phyloP scores from a whole-genome alignment of 148 eudicot genomes.

The Spergularia bocconei region DNA sequence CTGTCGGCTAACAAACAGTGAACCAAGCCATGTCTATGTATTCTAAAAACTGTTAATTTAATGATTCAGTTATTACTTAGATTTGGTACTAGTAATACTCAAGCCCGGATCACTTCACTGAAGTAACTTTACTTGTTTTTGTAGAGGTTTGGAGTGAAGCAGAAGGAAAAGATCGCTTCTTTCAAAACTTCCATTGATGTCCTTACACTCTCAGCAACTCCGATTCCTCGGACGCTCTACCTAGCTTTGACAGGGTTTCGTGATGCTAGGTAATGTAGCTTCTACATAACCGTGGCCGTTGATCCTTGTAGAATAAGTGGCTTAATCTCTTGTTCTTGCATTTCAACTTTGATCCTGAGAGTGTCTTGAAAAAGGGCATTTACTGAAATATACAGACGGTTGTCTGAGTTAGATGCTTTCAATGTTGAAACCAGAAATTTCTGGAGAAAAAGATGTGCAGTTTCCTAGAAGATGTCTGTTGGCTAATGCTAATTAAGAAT shows the following conservation, averaged over 20 bases:
- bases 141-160: constrained; percentile 98
- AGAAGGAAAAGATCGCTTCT: constrained; percentile 97
- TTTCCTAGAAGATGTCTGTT: background rate
- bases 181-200: constrained; percentile 95
- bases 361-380: background rate
- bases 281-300: background rate
- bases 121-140: constrained; percentile 24
- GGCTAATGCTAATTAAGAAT: background rate
- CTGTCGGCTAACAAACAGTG: background rate
- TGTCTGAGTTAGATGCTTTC: background rate
- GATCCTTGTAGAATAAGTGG: background rate
- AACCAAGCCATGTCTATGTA: background rate
- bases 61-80: background rate
- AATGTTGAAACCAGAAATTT: background rate
- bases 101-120: constrained; percentile 9
- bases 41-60: background rate
- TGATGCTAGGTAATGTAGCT: constrained; percentile 75
- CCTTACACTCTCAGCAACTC: constrained; percentile 96
- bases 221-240: constrained; percentile 96
- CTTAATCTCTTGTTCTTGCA: background rate
- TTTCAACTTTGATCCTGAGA: constrained; percentile 4
- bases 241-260: constrained; percentile 97
- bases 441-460: background rate
- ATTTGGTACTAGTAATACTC: background rate
- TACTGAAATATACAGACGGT: constrained; percentile 3